Evolutionary conservation across 352 stramenopile species (phyloP), one percentile per base, ranked within the genome.

Genomic region (Aphanomyces cochlioides): DNA sequence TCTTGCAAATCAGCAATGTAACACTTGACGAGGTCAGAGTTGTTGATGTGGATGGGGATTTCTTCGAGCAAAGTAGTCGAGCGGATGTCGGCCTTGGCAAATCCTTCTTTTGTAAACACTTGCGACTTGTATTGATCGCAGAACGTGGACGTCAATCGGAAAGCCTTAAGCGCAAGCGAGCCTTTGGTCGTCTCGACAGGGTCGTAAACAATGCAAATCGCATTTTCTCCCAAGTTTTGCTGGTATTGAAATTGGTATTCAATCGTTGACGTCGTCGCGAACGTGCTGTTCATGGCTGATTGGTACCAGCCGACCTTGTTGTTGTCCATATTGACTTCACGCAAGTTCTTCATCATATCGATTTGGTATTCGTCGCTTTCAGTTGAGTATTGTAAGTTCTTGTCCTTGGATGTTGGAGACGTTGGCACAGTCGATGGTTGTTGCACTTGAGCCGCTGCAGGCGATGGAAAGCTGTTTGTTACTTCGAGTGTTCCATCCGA

Each of bases 221-320:
- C 95, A 75, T 99, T 98, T 57, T 97, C 89, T 53, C 93, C 95
- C 13, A 99, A 87, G 68, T 98, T 95, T 47, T 97, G 94, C 82
- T 99, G 97, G 79, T 98, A 98, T 72, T 95, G 88, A 70, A 98
- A 96, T 83, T 99, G 96, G 77, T 93, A 93, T 77, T 98, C 90
- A 47, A 99, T 88, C 47, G 99, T 84, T n/a, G 84, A 83, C 19
- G 84, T 82, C 47, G 95, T 98, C 70, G 91, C 98, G 79, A 98
- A 99, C 37, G 96, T 97, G 19, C 95, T 96, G 74, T 99, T 92
- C 77, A 97, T 91, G 75, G 98, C 97, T 39, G 91, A 98, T 77
- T 98, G 95, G 83, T 99, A 99, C 96, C 96, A 99, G 39, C 97
- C 96, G 60, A 99, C 92, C 78, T 97, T 98, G 81, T 99, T 99